Base-by-base conservation (phyloP, 768 basidiomycete species). In the Phanerochaete sordida region DNA sequence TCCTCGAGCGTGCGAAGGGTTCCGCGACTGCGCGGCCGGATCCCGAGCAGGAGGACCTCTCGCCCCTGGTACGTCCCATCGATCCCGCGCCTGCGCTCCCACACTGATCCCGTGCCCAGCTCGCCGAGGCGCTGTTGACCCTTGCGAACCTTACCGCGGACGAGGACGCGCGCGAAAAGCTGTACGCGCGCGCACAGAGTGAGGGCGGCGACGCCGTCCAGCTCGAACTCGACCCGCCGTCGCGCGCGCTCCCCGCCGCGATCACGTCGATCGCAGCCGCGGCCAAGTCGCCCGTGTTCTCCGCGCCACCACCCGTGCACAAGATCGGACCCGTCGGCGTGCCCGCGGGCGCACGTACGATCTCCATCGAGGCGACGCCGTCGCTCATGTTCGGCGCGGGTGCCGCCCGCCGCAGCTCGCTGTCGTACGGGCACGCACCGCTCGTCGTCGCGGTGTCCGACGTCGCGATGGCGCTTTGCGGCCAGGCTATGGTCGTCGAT, bases 121-220 rank as follows among this genome's bases (percentile, higher is more conserved):
- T 86, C 12, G 79, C 78, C 0, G 86, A 87, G 68, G 83, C 84
- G 24, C 72, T 86, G 15, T 59, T 86, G 45, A 81, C 83, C 43
- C 75, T 87, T 21, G 86, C 83, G 28, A 86, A 86, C 66, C 67
- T 87, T 39, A 85, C 83, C 2, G 65, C 67, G 57, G 81, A 85
- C 63, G 74, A 74, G 67, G 67, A 63, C 44, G 71, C 75, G 61
- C 74, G 82, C 33, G 84, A 86, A 70, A 76, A 74, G 64, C 70
- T 86, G 62, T 86, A 85, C 58, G 59, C 68, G 51, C 68, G 80
- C 24, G 84, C 85, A 13, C 75, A 82, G 71, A 63, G 65, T 24
- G 82, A 83, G 68, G 80, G 76, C 6, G 80, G 76, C 16, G 76
- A 73, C 35, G 69, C 70, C 35, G 57, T 79, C 33, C 71, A 72